Percentiles rank a stretch among this genome's conserved stretches.
Evolutionary conservation across 768 basidiomycete genomes (phyloP).

Genomic region (Gyrodon lividus): DNA sequence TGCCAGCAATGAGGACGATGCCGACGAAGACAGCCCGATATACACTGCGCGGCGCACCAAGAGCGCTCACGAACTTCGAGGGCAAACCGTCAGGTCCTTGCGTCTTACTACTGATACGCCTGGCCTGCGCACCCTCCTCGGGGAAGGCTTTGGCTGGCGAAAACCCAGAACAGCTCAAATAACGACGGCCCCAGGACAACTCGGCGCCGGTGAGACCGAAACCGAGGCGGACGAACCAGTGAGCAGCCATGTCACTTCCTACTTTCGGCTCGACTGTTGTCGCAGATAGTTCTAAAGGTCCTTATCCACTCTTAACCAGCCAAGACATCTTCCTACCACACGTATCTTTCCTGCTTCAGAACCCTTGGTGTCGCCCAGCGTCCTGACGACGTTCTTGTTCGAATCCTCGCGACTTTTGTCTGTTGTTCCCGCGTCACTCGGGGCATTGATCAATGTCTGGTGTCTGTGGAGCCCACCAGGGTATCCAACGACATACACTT

Average conservation of each 20-base stretch:
- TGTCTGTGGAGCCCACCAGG: constrained; percentile 48
- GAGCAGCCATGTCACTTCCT: constrained; percentile 27
- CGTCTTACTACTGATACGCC: constrained; percentile 12
- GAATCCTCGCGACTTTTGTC: constrained; percentile 68
- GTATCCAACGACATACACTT: constrained; percentile 7
- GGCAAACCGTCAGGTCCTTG: constrained; percentile 3
- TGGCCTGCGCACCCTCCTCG: constrained; percentile 25
- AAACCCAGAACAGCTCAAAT: constrained; percentile 46
- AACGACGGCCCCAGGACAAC: constrained; percentile 58
- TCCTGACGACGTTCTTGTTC: constrained; percentile 61
- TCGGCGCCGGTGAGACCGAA: constrained; percentile 75
- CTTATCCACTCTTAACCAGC: constrained; percentile 35
- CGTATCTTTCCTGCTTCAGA: constrained; percentile 54
- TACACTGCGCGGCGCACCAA: constrained; percentile 22
- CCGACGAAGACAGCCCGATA: constrained; percentile 8
- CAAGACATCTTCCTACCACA: constrained; percentile 66
- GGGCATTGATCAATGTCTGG: constrained; percentile 62
- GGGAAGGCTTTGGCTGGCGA: constrained; percentile 28
- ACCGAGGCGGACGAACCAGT: constrained; percentile 78
- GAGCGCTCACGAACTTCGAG: constrained; percentile 22
- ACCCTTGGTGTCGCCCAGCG: constrained; percentile 48
- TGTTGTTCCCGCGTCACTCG: constrained; percentile 70
- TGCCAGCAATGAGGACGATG: constrained; percentile 7
- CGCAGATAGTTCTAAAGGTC: constrained; percentile 6
- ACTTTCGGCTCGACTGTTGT: background rate